Conservation (phyloP, 345 rosid species). For the Chamaenerion angustifolium region DNA sequence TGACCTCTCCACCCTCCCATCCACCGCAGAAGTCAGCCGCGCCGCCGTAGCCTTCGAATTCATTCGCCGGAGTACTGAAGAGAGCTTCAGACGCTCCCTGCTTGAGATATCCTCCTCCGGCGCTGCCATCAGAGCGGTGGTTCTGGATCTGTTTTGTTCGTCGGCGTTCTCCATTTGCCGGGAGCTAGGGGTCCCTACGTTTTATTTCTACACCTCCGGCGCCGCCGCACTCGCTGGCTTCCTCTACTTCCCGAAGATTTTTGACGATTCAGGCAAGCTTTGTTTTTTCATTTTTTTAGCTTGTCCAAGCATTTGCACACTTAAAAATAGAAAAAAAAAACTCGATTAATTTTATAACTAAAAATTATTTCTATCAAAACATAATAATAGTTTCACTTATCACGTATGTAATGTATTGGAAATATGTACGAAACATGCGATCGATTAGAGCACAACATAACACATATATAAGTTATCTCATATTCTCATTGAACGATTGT, state of each 20-base stretch:
- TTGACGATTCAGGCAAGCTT: conserved; percentile 4
- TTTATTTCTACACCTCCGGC: conserved; percentile 10
- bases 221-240: conserved; percentile 5
- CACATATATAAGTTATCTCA: too few relatives aligned
- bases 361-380: too few relatives aligned
- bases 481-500: too few relatives aligned
- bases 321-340: too few relatives aligned
- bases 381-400: too few relatives aligned
- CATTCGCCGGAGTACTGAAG: conserved; percentile 4
- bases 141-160: conserved; percentile 15
- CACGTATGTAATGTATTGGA: too few relatives aligned
- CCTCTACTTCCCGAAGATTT: conserved; percentile 6
- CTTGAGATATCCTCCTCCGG: neutral
- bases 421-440: too few relatives aligned
- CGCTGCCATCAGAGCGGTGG: conserved; percentile 8
- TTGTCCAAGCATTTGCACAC: too few relatives aligned
- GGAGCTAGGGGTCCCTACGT: conserved; percentile 10
- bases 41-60: conserved; percentile 1
- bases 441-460: too few relatives aligned
- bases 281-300: too few relatives aligned
- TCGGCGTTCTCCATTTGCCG: conserved; percentile 7
- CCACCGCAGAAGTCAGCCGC: neutral
- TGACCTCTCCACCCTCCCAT: conserved; percentile 1
- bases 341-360: too few relatives aligned
- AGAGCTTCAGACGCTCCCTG: conserved; percentile 6